Conservation (phyloP, 768 basidiomycete genomes). For the Pisolithus marmoratus region DNA sequence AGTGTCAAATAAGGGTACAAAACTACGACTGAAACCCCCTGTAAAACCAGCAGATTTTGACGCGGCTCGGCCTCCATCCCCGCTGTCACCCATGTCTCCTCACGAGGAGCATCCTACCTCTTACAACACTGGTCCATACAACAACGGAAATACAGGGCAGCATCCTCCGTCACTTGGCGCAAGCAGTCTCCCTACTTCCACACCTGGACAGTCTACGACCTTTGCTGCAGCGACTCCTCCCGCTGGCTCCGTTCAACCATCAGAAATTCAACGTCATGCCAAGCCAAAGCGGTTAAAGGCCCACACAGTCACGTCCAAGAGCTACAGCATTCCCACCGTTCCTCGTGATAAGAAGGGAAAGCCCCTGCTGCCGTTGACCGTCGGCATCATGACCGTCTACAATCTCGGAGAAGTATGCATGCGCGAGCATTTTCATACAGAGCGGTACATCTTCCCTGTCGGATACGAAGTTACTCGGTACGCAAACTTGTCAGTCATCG, state of each 20-base stretch:
- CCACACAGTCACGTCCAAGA: constrained; percentile 75
- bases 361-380: constrained; percentile 72
- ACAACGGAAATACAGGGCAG: constrained; percentile 15
- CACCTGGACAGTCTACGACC: constrained; percentile 17
- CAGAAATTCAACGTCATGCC: constrained; percentile 35
- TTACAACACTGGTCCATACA: constrained; percentile 19
- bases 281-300: constrained; percentile 79
- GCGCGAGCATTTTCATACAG: constrained; percentile 83
- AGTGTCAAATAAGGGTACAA: constrained; percentile 43
- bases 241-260: constrained; percentile 18
- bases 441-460: constrained; percentile 84
- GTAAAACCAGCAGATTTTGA: constrained; percentile 23
- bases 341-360: constrained; percentile 66
- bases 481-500: constrained; percentile 8
- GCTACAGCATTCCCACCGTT: constrained; percentile 71
- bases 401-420: constrained; percentile 70
- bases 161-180: constrained; percentile 13
- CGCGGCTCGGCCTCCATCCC: constrained; percentile 19
- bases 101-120: constrained; percentile 25
- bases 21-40: constrained; percentile 46
- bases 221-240: constrained; percentile 11
- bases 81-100: constrained; percentile 32
- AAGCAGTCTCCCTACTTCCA: constrained; percentile 15
- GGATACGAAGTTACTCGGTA: constrained; percentile 80
- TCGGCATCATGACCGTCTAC: constrained; percentile 83